A percentile compares a stretch with the other conserved stretches of the same genome.
Evolutionary conservation across 352 stramenopile species (phyloP).

Genomic region (Globisporangium acanthophoron): DNA sequence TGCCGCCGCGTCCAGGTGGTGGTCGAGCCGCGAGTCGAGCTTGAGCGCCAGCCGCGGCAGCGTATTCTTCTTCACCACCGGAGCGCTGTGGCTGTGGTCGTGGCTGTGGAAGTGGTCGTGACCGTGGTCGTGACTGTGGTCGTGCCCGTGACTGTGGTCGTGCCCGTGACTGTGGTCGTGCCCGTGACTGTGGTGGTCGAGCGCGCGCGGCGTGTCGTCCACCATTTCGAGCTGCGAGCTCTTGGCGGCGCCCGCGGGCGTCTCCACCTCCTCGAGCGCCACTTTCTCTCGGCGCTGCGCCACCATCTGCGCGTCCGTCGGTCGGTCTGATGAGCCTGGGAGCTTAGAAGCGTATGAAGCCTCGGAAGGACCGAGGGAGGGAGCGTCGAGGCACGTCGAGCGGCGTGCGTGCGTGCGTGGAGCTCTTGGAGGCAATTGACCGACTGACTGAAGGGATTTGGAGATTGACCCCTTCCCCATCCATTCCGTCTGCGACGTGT

Average conservation of each 20-base stretch:
- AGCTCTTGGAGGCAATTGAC: neutral
- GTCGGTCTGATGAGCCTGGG: no score
- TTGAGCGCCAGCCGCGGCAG: conserved; percentile 14
- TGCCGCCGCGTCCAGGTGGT: conserved; percentile 13
- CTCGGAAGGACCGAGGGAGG: neutral
- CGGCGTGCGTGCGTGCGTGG: neutral
- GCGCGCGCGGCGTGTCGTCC: conserved; percentile 12
- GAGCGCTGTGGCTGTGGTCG: neutral
- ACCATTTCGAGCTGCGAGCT: conserved; percentile 17
- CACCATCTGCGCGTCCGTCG: conserved; percentile 3
- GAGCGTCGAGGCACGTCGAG: neutral
- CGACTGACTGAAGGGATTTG: neutral
- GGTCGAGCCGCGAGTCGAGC: conserved; percentile 13
- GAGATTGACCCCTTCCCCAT: neutral
- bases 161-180: conserved; percentile 4
- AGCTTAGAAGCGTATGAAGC: no score
- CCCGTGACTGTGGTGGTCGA: conserved; percentile 3
- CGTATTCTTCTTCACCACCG: conserved; percentile 6
- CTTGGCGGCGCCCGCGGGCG: conserved; percentile 12
- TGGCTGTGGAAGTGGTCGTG: neutral
- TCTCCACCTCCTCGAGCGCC: conserved; percentile 14
- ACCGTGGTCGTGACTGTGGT: neutral
- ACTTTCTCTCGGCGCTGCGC: conserved; percentile 19
- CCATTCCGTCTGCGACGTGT: neutral
- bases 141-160: neutral